A percentile compares a stretch with the other conserved stretches of the same genome.
These are phyloP conservation scores for Phaseolus coccineus DNA, from an alignment of 331 rosid genomes.

Conservation along the genomic window DNA sequence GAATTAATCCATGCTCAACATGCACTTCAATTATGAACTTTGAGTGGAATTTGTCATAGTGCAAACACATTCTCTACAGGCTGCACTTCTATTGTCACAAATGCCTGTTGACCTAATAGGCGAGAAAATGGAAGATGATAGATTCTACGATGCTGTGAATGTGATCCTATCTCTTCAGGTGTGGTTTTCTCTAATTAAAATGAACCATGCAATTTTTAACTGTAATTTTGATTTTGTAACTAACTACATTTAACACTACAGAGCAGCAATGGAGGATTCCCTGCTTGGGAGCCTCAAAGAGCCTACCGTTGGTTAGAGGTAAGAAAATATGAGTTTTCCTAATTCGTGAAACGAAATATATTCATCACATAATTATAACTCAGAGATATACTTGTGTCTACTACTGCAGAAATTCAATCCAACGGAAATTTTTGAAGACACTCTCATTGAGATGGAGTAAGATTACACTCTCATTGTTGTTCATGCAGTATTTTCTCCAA, in stretches of 20 bases:
- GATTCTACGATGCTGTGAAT: constrained; percentile 63
- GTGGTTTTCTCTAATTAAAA: constrained; percentile 6
- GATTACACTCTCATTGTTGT: constrained; percentile 33
- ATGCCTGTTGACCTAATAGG: constrained; percentile 45
- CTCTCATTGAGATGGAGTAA: constrained; percentile 68
- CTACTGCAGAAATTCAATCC: constrained; percentile 64
- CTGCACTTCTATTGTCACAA: constrained; percentile 59
- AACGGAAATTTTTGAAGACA: constrained; percentile 62
- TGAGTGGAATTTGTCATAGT: not conserved
- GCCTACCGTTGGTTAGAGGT: constrained; percentile 57
- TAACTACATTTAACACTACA: not conserved
- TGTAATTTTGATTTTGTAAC: not conserved
- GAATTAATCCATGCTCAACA: not conserved
- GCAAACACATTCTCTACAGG: constrained; percentile 33
- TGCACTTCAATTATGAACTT: not conserved
- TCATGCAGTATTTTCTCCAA: not conserved
- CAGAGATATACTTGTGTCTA: not conserved
- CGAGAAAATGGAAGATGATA: constrained; percentile 41
- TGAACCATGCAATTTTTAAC: not conserved
- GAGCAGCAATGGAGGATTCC: constrained; percentile 59
- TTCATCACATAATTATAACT: not conserved
- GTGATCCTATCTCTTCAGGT: constrained; percentile 66
- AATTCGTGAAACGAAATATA: not conserved
- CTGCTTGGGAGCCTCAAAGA: constrained; percentile 66
- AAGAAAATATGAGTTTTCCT: not conserved